Evolutionary conservation across 345 rosid genomes (phyloP), one percentile per base, ranked within the genome.

Genomic region (Limnanthes douglasii): DNA sequence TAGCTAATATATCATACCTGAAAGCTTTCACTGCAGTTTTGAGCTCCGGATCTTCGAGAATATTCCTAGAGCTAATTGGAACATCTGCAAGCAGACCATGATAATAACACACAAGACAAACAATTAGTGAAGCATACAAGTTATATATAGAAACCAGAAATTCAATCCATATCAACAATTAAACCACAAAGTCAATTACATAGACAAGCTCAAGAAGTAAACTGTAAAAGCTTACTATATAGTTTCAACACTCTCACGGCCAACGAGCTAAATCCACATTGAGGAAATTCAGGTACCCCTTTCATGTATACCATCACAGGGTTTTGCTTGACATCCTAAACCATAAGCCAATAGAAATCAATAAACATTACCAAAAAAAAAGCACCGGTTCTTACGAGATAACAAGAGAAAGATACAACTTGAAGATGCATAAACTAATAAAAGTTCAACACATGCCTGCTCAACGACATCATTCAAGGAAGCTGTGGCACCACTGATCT

Each of bases 271-370:
- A 79, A 79, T 36, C 85, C 85, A 55, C 81, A 79, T 46, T 69
- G 85, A 48, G 81, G 92, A 50, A 51, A 42, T 15, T 74, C 85
- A 29, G 85, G 85, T 27, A 66, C 69, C 41, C 85, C 92, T 58
- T 78, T 74, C 81, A 74, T 78, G 64, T 71, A 78, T 28, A 78
- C 43, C 75, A 78, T 69, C 36, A 74, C 73, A 7, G 81, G 85
- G 23, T 78, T 69, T 19, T 64, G 71, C 50, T 46, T 71, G 31
- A 78, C 75, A 72, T 78, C 92, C 92, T 78, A 42, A 17, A 56
- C 26, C 35, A 53, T 36, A 38, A 51, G 17, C 16, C 10, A 50
- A 51, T 17, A 13, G 36, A 11, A 1, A 31, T 37, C 27, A 39
- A 3, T 32, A 41, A 37, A 34, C 11, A 9, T n/a, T n/a, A n/a